Base-by-base conservation (phyloP, 192 early-diverging fungal species). In the Podila clonocystis region DNA sequence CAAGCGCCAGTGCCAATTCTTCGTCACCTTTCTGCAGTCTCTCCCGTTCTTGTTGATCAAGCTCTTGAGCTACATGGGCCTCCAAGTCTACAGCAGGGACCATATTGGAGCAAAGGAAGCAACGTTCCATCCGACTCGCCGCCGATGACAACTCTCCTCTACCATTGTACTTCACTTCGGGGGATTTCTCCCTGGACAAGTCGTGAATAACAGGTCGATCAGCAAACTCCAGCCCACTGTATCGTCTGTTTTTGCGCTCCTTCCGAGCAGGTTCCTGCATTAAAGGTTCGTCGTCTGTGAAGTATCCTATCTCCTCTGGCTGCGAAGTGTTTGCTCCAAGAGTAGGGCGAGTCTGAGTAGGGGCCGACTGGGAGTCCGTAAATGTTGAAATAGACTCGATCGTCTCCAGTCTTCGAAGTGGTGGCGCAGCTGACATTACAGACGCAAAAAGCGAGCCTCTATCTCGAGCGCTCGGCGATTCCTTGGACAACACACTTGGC, bases 11-110 rank as follows among this genome's bases (percentile, higher is more conserved):
- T 33, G 75, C 75, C 19, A 71, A 33, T 2, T 48, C 70, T 28
- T 72, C 57, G n/a, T 80, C 77, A 15, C 24, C 59, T 26, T 59
- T 72, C 34, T 68, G 65, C 60, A 58, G 66, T 17, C 63, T 66
- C 26, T 72, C 70, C 19, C 34, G 64, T 33, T 72, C 55, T 71
- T 62, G 36, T 24, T 66, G 68, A 4, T 78, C 75, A 1, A 80
- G 62, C 48, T 80, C 77, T 26, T 59, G 61, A 29, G 72, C 71
- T 5, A 80, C 77, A 52, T 80, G 77, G 2, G 36, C 66, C 5
- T 50, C 57, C 55, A 80, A n/a, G 24, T 80, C 77, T 13, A 58
- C 57, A 7, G 24, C 57, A 2, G 77, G 66, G 2, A 80, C 26
- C 62, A 64, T 69, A 29, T 57, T 30, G 12, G 52, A 61, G 24